Base-by-base conservation (phyloP, 768 basidiomycete species). In the Boletus rubescentipes region DNA sequence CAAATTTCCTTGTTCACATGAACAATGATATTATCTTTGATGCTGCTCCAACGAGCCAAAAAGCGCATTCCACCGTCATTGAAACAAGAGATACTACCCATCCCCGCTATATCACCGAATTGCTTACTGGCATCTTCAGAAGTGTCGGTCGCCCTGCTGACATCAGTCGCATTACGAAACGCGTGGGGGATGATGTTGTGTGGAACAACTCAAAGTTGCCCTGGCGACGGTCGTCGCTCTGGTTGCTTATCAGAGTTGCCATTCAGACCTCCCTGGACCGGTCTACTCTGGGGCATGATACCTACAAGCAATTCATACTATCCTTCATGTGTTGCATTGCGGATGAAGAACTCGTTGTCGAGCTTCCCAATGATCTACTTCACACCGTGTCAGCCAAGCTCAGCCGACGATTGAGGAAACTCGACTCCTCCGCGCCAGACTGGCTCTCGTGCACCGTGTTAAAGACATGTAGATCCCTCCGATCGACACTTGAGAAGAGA, bases 161-260 rank as follows among this genome's bases (percentile, higher is more conserved):
- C 15, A 54, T 69, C 5, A 26, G 30, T 36, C 61, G 68, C 9
- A 70, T 77, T 18, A 57, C 49, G 12, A 83, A 83, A 60, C 75
- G 77, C 9, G 67, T 80, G 0, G 69, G 67, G 7, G 80, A 82
- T 46, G 77, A 82, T 21, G 75, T 80, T 3, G 65, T 77, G 2
- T 78, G 78, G 75, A 37, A 68, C 5, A 52, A 67, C 20, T 66
- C 75, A 2, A 46, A 57, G 30, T 64, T 71, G 10, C 49, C 82
- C 69, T 83, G 81, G 81, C 67, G 82, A 26, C 70, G 81, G 21
- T 78, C 79, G 7, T 66, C 78, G 1, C 65, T 79, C 11, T 83
- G 81, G 80, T 73, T 81, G 5, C 60, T 79, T 12, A 62, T 79
- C 32, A 76, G 80, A 9, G 76, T 83, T 5, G 69, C 71, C 1